phyloP scores from a whole-genome alignment of 2,329 filamentous ascomycete species.

The Nigrospora osmanthi region DNA sequence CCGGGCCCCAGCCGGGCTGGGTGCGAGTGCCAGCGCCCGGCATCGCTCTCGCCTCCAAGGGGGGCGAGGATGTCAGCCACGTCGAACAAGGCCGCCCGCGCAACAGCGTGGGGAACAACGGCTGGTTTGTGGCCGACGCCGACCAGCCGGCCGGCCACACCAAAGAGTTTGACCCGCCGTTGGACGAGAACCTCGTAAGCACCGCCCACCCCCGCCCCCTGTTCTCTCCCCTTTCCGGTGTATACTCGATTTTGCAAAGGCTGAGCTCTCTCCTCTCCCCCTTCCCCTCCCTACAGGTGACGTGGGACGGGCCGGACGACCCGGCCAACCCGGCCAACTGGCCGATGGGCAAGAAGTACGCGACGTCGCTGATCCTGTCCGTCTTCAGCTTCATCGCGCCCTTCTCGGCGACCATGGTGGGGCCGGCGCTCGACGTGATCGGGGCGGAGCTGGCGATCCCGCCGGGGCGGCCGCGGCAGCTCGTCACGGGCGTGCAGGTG shows the following conservation, averaged over 20 bases:
- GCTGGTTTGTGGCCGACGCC: neutral
- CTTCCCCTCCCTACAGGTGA: conserved; percentile 18
- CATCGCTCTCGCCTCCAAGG: no score
- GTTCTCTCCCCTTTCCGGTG: neutral
- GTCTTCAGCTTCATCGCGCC: conserved; percentile 47
- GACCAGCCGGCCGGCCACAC: neutral
- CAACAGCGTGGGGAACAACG: neutral
- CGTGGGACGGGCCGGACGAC: conserved; percentile 36
- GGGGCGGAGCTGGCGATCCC: conserved; percentile 34
- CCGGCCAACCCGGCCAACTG: conserved; percentile 38
- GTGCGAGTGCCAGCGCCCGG: no score
- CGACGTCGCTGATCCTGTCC: conserved; percentile 25
- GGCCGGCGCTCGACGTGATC: conserved; percentile 37
- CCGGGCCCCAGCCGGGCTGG: no score
- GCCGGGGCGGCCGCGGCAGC: conserved; percentile 27
- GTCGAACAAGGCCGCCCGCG: neutral
- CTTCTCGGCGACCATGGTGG: conserved; percentile 42
- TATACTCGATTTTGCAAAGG: neutral
- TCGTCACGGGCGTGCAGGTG: conserved; percentile 38
- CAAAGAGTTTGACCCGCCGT: neutral
- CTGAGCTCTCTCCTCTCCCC: no score
- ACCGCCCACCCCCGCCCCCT: neutral
- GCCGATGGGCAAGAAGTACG: conserved; percentile 25
- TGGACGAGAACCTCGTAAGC: neutral
- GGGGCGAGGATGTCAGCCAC: neutral